phyloP scores from a whole-genome alignment of 495 filamentous ascomycete genomes.

The Entonaema liquescens region DNA sequence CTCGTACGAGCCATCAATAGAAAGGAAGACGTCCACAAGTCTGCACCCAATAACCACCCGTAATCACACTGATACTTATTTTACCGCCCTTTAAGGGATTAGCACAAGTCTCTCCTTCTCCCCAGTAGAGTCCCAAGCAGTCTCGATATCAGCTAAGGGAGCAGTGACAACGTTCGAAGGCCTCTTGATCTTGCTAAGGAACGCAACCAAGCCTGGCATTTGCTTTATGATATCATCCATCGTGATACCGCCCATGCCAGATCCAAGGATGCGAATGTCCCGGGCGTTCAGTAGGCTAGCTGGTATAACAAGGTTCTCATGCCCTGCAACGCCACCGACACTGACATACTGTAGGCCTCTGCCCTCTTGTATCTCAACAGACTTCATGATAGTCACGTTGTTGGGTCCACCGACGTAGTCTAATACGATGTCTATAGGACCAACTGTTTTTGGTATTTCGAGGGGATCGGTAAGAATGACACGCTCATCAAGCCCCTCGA shows the following conservation, averaged over 20 bases:
- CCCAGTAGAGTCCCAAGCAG: conserved; percentile 11
- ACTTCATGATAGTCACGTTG: conserved; percentile 3
- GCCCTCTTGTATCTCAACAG: conserved; percentile 1
- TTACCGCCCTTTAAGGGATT: conserved; percentile 19
- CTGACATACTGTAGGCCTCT: conserved; percentile 18
- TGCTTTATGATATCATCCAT: conserved; percentile 18
- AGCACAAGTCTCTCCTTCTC: conserved; percentile 23
- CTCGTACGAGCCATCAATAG: too few relatives aligned
- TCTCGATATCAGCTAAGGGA: conserved; percentile 13
- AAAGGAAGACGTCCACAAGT: too few relatives aligned
- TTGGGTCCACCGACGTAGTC: conserved; percentile 20
- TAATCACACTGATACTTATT: background rate
- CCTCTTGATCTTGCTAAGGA: conserved; percentile 12
- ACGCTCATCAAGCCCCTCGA: conserved; percentile 46
- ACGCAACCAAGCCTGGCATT: conserved; percentile 6
- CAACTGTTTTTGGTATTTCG: conserved; percentile 39
- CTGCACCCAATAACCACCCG: background rate
- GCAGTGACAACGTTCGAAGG: conserved; percentile 15
- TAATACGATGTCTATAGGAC: conserved; percentile 25
- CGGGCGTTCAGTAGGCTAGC: conserved; percentile 12
- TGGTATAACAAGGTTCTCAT: conserved; percentile 2
- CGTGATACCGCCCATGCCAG: conserved; percentile 14
- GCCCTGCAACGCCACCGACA: conserved; percentile 12
- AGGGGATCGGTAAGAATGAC: conserved; percentile 45
- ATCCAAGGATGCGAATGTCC: conserved; percentile 15